phyloP scores from a whole-genome alignment of 768 basidiomycete genomes.

The Lactarius psammicola region DNA sequence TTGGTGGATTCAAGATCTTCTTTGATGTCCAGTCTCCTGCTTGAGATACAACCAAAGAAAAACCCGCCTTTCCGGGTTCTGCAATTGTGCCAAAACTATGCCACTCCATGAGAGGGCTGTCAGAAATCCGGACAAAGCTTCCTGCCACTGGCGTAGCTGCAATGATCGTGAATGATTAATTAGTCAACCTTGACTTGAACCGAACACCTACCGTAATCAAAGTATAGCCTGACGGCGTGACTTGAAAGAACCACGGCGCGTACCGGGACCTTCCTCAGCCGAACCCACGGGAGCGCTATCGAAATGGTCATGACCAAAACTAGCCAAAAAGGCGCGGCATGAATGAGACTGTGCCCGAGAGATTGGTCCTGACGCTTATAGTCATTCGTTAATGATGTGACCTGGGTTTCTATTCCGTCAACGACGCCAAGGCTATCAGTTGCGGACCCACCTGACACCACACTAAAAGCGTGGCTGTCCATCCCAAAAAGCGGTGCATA shows the following conservation, averaged over 20 bases:
- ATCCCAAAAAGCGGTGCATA: slow-evolving; percentile 57
- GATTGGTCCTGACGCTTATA: slow-evolving; percentile 41
- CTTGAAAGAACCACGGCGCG: slow-evolving; percentile 51
- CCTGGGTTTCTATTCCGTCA: slow-evolving; percentile 33
- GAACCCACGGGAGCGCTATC: slow-evolving; percentile 59
- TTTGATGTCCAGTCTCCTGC: slow-evolving; percentile 62
- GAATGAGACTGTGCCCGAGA: slow-evolving; percentile 45
- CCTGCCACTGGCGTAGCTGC: slow-evolving; percentile 37
- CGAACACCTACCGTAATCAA: slow-evolving; percentile 49
- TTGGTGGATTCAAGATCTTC: slow-evolving; percentile 53
- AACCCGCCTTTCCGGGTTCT: slow-evolving; percentile 39
- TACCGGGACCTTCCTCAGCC: slow-evolving; percentile 55
- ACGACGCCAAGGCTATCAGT: neutral
- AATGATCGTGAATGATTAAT: slow-evolving; percentile 29
- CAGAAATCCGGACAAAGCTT: slow-evolving; percentile 40
- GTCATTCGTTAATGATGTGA: slow-evolving; percentile 53
- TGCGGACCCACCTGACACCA: slow-evolving; percentile 49
- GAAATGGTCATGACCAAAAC: slow-evolving; percentile 52
- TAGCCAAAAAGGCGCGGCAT: slow-evolving; percentile 55
- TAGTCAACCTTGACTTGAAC: neutral
- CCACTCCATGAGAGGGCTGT: slow-evolving; percentile 55
- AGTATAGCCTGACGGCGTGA: slow-evolving; percentile 57
- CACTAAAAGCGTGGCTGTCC: slow-evolving; percentile 51
- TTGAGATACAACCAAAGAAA: slow-evolving; percentile 54
- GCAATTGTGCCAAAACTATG: slow-evolving; percentile 57